Conservation (phyloP, 768 basidiomycete genomes). For the Auricularia heimuer region DNA sequence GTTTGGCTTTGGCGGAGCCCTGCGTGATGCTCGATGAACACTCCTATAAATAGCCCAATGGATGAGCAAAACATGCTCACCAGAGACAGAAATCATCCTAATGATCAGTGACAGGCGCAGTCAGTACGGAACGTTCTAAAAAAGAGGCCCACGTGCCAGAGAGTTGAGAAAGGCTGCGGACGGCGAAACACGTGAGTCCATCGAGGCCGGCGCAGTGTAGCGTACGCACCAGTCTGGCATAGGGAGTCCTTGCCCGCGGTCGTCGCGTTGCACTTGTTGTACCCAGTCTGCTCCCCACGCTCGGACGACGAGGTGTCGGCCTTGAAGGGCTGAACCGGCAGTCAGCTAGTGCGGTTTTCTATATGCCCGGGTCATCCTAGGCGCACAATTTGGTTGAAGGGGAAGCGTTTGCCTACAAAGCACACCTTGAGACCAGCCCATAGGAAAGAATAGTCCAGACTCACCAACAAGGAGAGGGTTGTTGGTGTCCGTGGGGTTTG, state of each 20-base stretch:
- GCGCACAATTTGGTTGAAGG: neutral
- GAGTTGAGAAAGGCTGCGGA: neutral
- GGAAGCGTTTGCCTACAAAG: neutral
- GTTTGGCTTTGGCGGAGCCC: too few relatives aligned
- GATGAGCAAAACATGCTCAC: too few relatives aligned
- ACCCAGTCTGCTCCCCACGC: constrained; percentile 53
- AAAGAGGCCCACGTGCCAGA: neutral
- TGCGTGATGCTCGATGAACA: too few relatives aligned
- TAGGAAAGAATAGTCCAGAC: too few relatives aligned
- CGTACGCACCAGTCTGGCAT: constrained; percentile 54
- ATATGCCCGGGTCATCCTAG: neutral
- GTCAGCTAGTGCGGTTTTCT: neutral
- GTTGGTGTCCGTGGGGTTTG: neutral
- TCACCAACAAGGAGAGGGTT: neutral
- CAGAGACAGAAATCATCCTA: too few relatives aligned
- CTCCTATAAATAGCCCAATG: too few relatives aligned
- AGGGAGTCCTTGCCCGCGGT: constrained; percentile 50
- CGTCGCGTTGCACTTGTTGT: constrained; percentile 58
- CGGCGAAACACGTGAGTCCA: neutral
- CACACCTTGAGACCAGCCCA: neutral
- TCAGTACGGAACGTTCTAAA: too few relatives aligned
- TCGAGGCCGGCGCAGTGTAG: constrained; percentile 40
- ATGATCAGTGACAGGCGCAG: too few relatives aligned
- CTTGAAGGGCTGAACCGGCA: constrained; percentile 17
- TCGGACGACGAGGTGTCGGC: constrained; percentile 23